Evolutionary conservation across 2,329 filamentous ascomycete genomes (phyloP), one percentile per base, ranked within the genome.

Genomic region (Fusarium tricinctum): DNA sequence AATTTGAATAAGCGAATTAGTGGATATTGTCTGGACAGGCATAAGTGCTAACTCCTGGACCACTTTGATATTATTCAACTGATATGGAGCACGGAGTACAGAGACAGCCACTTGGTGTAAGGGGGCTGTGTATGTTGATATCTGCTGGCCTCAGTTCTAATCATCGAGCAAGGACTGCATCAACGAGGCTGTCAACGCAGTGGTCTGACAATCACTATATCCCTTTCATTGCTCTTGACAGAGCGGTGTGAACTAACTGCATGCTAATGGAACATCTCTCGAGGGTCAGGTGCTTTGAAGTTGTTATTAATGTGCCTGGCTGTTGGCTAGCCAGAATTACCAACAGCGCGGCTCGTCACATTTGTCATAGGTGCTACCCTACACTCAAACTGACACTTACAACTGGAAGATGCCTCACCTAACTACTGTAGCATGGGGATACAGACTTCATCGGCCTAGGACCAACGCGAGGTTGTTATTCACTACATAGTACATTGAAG

Each of bases 211-310:
- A n/a, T 32, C 17, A 8, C 28, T 23, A 23, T 15, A 35, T 42
- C n/a, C 22, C 20, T 47, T 17, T 22, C 20, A 35, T 47, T 40
- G 32, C 19, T 43, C 28, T 51, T 10, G 23, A 33, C 38, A 30
- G 38, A 50, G 62, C 66, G 66, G 66, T 69, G 61, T 55, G 58
- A 52, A 38, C 17, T 9, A 38, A 32, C 40, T 51, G 45, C 46
- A 43, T 32, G 23, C 32, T n/a, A 38, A 47, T 32, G 33, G 51
- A 39, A 67, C 48, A 69, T 35, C 9, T 20, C 26, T 46, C 32
- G 22, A 42, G 28, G 51, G 20, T 43, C 59, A 43, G 47, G 43
- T 42, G 59, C 26, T 49, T 43, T 19, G 19, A 35, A 32, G 19
- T 46, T 30, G 19, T 23, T 32, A 38, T 33, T 23, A 19, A 17